Percentiles rank a stretch among this genome's conserved stretches.
Evolutionary conservation across 148 eudicot species (phyloP).

Genomic region (Gaultheria prostrata): DNA sequence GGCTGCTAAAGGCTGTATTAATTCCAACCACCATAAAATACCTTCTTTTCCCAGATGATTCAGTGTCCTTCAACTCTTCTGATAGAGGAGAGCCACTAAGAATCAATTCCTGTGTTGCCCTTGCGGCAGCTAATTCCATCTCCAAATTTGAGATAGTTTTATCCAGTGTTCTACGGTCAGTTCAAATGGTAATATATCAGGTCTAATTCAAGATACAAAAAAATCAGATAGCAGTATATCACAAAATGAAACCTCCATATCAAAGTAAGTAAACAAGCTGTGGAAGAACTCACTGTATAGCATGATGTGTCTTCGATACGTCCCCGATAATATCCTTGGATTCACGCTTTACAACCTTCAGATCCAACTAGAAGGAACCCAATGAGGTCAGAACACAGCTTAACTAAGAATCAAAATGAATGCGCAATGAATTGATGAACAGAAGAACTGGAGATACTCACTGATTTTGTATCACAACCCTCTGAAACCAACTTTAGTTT

Average conservation of each 20-base stretch:
- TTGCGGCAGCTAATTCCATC: constrained; percentile 74
- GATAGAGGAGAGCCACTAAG: constrained; percentile 62
- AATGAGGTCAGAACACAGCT: constrained; percentile 14
- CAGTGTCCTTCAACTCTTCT: constrained; percentile 41
- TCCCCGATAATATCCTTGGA: constrained; percentile 33
- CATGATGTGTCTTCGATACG: constrained; percentile 36
- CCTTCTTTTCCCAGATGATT: constrained; percentile 48
- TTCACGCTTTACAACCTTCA: constrained; percentile 51
- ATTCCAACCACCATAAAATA: constrained; percentile 86
- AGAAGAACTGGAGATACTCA: constrained; percentile 25
- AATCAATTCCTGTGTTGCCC: constrained; percentile 61
- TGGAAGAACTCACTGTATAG: constrained; percentile 49
- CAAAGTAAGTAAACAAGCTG: not conserved
- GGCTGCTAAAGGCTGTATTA: constrained; percentile 92
- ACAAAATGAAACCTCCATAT: not conserved
- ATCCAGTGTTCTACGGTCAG: constrained; percentile 51
- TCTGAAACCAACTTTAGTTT: constrained; percentile 61
- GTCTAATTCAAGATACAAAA: constrained; percentile 6
- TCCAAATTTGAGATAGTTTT: constrained; percentile 72
- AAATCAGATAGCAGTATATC: not conserved
- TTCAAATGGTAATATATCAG: not conserved
- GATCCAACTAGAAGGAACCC: constrained; percentile 20
- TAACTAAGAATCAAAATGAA: not conserved
- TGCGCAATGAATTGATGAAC: not conserved
- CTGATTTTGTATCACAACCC: constrained; percentile 48